Evolutionary conservation across 2,329 filamentous ascomycete species (phyloP).

Genomic region (Aspergillus udagawae): DNA sequence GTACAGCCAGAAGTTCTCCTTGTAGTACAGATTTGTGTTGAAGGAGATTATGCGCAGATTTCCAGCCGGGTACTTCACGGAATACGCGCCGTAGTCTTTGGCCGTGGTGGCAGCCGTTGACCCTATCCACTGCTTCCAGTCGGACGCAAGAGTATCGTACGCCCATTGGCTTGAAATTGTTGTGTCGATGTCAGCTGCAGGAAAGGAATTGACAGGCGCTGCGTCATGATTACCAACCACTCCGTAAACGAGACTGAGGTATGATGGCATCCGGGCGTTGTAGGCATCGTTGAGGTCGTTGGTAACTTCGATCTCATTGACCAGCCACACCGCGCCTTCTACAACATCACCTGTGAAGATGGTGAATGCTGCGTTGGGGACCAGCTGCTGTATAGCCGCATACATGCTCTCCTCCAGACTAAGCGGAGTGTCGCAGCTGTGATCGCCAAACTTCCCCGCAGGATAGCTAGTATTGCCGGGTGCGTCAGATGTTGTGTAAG

Average conservation of each 20-base stretch:
- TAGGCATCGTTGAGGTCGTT: slow-evolving; percentile 45
- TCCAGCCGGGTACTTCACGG: slow-evolving; percentile 42
- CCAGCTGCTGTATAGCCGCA: slow-evolving; percentile 36
- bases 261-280: slow-evolving; percentile 39
- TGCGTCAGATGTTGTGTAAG: slow-evolving; percentile 45
- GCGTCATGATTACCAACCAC: slow-evolving; percentile 56
- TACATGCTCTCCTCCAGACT: slow-evolving; percentile 53
- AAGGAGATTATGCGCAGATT: slow-evolving; percentile 53
- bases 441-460: slow-evolving; percentile 51
- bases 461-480: slow-evolving; percentile 41
- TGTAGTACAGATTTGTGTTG: slow-evolving; percentile 44
- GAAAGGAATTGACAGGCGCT: slow-evolving; percentile 49
- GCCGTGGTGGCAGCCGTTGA: slow-evolving; percentile 30
- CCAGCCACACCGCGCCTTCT: slow-evolving; percentile 45
- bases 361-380: slow-evolving; percentile 45
- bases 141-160: slow-evolving; percentile 46
- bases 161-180: slow-evolving; percentile 48
- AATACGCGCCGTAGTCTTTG: slow-evolving; percentile 48
- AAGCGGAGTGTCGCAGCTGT: slow-evolving; percentile 50
- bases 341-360: slow-evolving; percentile 59
- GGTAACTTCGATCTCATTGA: slow-evolving; percentile 32
- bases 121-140: slow-evolving; percentile 51
- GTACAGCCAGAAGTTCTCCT: slow-evolving; percentile 54
- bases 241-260: slow-evolving; percentile 46
- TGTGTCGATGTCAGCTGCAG: slow-evolving; percentile 37